Evolutionary conservation across 179 eudicot species (phyloP).

Genomic region (Carnegiea gigantea): DNA sequence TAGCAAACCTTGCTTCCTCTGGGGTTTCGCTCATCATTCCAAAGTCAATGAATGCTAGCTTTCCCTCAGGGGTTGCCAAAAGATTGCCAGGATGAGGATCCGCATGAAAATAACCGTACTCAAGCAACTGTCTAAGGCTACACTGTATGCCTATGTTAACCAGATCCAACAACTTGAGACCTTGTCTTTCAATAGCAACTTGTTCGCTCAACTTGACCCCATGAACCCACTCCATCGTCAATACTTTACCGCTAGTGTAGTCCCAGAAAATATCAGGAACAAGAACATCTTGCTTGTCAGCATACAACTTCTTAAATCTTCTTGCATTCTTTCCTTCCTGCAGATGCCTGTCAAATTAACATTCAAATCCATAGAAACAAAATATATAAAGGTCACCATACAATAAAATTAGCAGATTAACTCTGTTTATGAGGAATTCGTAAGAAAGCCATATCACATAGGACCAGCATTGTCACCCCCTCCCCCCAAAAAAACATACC

Average conservation of each 20-base stretch:
- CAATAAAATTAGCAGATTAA: too few species aligned
- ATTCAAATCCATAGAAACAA: conserved; percentile 47
- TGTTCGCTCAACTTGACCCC: conserved; percentile 95
- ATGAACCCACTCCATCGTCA: conserved; percentile 98
- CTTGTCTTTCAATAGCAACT: conserved; percentile 87
- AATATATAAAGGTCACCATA: conserved; percentile 1
- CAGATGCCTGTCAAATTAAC: conserved; percentile 84
- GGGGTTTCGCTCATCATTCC: conserved; percentile 99
- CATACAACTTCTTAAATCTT: conserved; percentile 96
- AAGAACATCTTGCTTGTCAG: conserved; percentile 92
- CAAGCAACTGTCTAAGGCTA: conserved; percentile 97
- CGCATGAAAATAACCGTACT: conserved; percentile 98
- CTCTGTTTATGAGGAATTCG: background rate
- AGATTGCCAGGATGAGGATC: conserved; percentile 99
- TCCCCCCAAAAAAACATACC: too few species aligned
- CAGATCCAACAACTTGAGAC: conserved; percentile 89
- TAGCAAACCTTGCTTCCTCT: conserved; percentile 94
- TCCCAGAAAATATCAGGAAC: conserved; percentile 99
- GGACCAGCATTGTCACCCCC: background rate
- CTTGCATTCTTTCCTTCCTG: conserved; percentile 99
- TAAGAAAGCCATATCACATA: background rate
- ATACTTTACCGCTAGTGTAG: conserved; percentile 88
- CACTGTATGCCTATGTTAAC: conserved; percentile 96
- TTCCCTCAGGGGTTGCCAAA: conserved; percentile 96
- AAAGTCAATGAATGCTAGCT: conserved; percentile 97